Conservation (phyloP, 345 rosid genomes). For the Sisymbrium irio region DNA sequence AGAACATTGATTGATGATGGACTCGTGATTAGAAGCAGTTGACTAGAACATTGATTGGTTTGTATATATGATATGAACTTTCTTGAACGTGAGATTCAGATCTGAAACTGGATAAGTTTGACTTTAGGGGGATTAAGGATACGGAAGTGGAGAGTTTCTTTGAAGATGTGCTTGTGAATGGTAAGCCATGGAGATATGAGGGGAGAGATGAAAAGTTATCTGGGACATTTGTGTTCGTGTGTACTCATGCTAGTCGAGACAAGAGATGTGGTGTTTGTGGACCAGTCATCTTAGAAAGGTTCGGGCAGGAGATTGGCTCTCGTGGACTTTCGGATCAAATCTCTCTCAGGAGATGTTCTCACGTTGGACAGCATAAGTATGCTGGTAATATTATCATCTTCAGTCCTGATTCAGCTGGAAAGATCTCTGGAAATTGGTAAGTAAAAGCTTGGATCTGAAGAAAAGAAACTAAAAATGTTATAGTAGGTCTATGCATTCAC, state of each 20-base stretch:
- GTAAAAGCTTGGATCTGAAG: background rate
- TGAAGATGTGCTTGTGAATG: slow-evolving; percentile 79
- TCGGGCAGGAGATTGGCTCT: slow-evolving; percentile 55
- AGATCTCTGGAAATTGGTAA: slow-evolving; percentile 74
- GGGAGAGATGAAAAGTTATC: slow-evolving; percentile 49
- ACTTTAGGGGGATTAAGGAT: slow-evolving; percentile 55
- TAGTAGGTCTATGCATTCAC: background rate
- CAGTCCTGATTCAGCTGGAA: slow-evolving; percentile 64
- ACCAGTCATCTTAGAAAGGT: slow-evolving; percentile 69
- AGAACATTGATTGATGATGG: background rate
- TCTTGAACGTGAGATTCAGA: background rate
- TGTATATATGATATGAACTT: too few relatives aligned
- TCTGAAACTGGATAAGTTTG: background rate
- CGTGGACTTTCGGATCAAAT: slow-evolving; percentile 66
- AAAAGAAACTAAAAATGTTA: background rate
- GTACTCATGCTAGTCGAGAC: slow-evolving; percentile 86
- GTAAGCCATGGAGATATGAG: slow-evolving; percentile 65
- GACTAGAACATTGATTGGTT: background rate
- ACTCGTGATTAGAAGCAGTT: background rate
- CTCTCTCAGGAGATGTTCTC: slow-evolving; percentile 73
- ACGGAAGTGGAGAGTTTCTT: slow-evolving; percentile 63
- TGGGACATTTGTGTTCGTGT: slow-evolving; percentile 73
- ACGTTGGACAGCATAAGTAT: slow-evolving; percentile 92
- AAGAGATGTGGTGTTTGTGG: slow-evolving; percentile 97
- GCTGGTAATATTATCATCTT: slow-evolving; percentile 85